Conservation (phyloP, 2,329 filamentous ascomycete genomes). For the Neurospora crassa region DNA sequence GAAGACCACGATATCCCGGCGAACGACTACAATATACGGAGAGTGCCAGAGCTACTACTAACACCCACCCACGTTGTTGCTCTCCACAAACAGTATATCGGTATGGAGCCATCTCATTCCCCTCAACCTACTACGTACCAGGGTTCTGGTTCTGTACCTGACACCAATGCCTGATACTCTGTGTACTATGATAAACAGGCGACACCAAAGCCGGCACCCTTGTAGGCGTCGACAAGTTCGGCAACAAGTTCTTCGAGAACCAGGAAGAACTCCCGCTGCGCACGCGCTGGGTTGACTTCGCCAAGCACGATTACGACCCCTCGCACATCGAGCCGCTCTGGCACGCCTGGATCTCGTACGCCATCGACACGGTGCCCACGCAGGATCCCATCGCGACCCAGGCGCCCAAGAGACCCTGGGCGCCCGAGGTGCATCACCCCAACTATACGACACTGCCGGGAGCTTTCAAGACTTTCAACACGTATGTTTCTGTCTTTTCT, state of each 20-base stretch:
- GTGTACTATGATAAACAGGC: slow-evolving; percentile 40
- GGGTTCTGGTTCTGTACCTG: too few species aligned
- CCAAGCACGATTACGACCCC: slow-evolving; percentile 74
- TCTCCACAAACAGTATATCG: slow-evolving; percentile 40
- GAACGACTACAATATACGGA: neutral
- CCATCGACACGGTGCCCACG: slow-evolving; percentile 76
- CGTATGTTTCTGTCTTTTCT: slow-evolving; percentile 49
- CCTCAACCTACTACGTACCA: neutral
- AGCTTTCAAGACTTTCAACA: slow-evolving; percentile 89
- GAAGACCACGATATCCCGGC: slow-evolving; percentile 12
- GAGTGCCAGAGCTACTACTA: slow-evolving; percentile 8
- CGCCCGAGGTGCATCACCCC: slow-evolving; percentile 59
- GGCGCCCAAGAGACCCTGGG: slow-evolving; percentile 55
- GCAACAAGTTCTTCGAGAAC: slow-evolving; percentile 99
- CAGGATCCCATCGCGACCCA: slow-evolving; percentile 64
- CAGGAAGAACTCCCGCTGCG: slow-evolving; percentile 88
- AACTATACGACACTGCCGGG: slow-evolving; percentile 67
- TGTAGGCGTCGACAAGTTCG: slow-evolving; percentile 77
- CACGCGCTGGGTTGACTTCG: slow-evolving; percentile 97
- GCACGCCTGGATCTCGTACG: slow-evolving; percentile 97
- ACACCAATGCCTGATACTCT: too few species aligned
- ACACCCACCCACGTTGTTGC: slow-evolving; percentile 5
- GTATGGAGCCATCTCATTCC: slow-evolving; percentile 25
- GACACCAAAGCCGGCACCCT: slow-evolving; percentile 92
- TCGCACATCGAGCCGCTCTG: slow-evolving; percentile 91